Base-by-base conservation (phyloP, 164 flowering plant genomes). In the Magnolia kwangsiensis region DNA sequence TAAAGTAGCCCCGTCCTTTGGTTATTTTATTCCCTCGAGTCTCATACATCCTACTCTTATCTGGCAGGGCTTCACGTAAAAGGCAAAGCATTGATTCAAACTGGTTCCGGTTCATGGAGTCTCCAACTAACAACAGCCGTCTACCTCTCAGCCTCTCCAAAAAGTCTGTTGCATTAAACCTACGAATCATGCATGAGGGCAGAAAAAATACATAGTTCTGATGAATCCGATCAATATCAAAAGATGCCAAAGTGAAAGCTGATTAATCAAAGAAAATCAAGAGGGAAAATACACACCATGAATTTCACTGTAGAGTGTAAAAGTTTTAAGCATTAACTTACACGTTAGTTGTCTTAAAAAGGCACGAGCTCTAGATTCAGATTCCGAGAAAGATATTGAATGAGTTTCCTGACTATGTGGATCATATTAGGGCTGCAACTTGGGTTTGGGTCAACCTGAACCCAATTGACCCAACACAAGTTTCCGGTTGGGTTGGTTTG, bases 81-180 rank as follows among this genome's bases (percentile, higher is more conserved):
- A 96, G 85, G 82, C 99, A 96, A 21, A 96, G 84, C 16, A 96
- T 83, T 13, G 99, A 96, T 84, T 93, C 99, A 81, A 90, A 96
- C 87, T 93, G 98, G 80, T 93, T 96, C 4, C 99, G 85, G 85
- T 93, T 96, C 97, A 96, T 89, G 50, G 99, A 96, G 76, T 96
- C 99, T 71, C 99, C 99, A 75, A 96, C 93, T 63, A 93, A 88
- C 93, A 92, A 84, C 77, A 96, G 81, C 85, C 87, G 87, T 83
- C 92, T 96, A 79, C 96, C 97, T 75, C 94, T 87, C n/a, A 96
- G 78, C 78, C 89, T 90, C 84, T 69, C 86, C 91, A 96, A 84
- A 81, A 93, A 92, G 86, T 90, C 95, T 78, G 92, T 86, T 64
- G 93, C 94, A 86, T 90, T 91, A 80, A 92, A 92, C 90, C 99